Evolutionary conservation across 1,284 basidiomycete species (phyloP).

Genomic region (Boletus austroedulis): DNA sequence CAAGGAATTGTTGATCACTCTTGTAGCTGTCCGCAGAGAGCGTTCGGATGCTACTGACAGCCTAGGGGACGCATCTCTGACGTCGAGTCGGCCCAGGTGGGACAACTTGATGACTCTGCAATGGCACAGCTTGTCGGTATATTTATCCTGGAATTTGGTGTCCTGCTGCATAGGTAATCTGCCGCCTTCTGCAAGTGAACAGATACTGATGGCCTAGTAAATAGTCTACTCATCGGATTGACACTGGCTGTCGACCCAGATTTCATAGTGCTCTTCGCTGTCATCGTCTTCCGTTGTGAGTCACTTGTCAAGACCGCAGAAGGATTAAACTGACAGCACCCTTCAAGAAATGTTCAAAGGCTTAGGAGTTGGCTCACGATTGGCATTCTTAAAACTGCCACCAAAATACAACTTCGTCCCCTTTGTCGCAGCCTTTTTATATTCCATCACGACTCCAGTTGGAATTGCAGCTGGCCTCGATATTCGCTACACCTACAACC

Average conservation of each 20-base stretch:
- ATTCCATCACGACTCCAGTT: slow-evolving; percentile 78
- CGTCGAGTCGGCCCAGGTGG: slow-evolving; percentile 9
- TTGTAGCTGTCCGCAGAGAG: slow-evolving; percentile 55
- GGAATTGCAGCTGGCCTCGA: slow-evolving; percentile 86
- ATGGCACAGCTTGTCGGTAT: slow-evolving; percentile 82
- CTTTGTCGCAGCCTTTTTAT: slow-evolving; percentile 62
- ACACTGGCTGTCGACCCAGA: slow-evolving; percentile 83
- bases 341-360: slow-evolving; percentile 83
- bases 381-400: slow-evolving; percentile 73
- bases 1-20: neutral
- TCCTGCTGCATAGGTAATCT: slow-evolving; percentile 73
- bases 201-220: neutral
- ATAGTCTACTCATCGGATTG: slow-evolving; percentile 82
- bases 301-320: slow-evolving; percentile 7
- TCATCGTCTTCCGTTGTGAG: slow-evolving; percentile 87
- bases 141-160: slow-evolving; percentile 88
- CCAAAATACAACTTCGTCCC: slow-evolving; percentile 59
- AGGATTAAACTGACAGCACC: slow-evolving; percentile 1
- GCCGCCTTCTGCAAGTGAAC: no score
- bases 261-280: slow-evolving; percentile 86
- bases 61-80: slow-evolving; percentile 44
- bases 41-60: slow-evolving; percentile 70
- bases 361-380: slow-evolving; percentile 82
- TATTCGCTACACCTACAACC: slow-evolving; percentile 79
- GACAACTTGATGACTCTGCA: slow-evolving; percentile 42